A percentile compares a stretch with the other conserved stretches of the same genome.
Evolutionary conservation across 768 basidiomycete species (phyloP).

Genomic region (Boletus rubroflammeus): DNA sequence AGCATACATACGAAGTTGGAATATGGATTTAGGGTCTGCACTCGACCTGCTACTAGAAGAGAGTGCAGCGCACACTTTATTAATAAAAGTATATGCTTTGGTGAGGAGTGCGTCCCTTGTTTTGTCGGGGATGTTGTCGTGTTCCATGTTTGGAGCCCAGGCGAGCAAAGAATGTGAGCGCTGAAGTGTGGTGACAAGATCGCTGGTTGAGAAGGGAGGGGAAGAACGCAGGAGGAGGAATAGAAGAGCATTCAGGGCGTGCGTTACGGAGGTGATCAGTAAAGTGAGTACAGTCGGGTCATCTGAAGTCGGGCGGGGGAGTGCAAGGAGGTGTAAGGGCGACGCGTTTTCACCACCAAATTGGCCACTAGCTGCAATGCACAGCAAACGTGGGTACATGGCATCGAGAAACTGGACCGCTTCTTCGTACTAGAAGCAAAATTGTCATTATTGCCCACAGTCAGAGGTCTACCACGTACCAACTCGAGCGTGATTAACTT

Average conservation of each 20-base stretch:
- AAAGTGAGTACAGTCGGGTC: conserved; percentile 44
- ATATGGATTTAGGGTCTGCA: conserved; percentile 24
- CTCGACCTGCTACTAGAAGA: conserved; percentile 27
- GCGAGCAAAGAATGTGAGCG: conserved; percentile 38
- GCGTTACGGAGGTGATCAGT: conserved; percentile 56
- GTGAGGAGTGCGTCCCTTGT: conserved; percentile 58
- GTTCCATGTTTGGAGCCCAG: conserved; percentile 48
- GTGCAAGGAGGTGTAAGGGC: conserved; percentile 34
- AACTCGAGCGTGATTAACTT: conserved; percentile 67
- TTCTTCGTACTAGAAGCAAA: conserved; percentile 46
- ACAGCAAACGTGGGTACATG: conserved; percentile 43
- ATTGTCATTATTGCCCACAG: not conserved
- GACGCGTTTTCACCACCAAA: not conserved
- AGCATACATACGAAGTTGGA: conserved; percentile 39
- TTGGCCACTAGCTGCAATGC: not conserved
- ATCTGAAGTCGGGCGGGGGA: conserved; percentile 39
- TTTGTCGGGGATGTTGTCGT: conserved; percentile 41
- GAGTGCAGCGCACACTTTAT: conserved; percentile 27
- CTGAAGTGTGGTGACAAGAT: conserved; percentile 32
- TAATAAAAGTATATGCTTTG: conserved; percentile 54
- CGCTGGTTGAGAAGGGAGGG: conserved; percentile 13
- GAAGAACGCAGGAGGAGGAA: conserved; percentile 24
- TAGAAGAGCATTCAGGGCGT: conserved; percentile 46
- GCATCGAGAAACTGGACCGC: conserved; percentile 45
- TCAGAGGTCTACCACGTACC: conserved; percentile 43